Base-by-base conservation (phyloP, 495 filamentous ascomycete genomes). In the Neurospora terricola region DNA sequence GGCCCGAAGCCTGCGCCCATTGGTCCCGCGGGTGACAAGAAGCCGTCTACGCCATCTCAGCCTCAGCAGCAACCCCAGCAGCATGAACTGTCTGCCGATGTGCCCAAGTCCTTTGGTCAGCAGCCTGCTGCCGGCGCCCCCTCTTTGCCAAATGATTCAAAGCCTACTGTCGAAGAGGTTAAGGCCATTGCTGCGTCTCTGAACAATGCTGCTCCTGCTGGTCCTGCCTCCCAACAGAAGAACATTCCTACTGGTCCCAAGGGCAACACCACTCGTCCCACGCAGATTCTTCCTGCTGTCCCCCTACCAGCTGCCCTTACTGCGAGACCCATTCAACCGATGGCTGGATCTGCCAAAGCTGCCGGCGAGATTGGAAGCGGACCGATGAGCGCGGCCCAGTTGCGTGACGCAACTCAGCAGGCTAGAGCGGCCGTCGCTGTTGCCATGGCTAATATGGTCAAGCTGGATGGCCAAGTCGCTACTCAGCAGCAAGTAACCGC, bases 401-500 rank as follows among this genome's bases (percentile, higher is more conserved):
- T 87, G 71, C 88, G 88, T 69, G 92, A 94, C 80, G 93, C 93
- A 4, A 95, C 93, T 7, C 90, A 91, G 76, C 92, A 91, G 45
- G 94, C 94, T 8, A 91, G 90, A 48, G 92, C 91, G 68, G 94
- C 94, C 38, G 94, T 97, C 69, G 94, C 93, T 43, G 91, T 91
- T 9, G 94, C 94, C 4, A 96, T 97, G 93, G 93, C 93, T 14
- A 93, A 95, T 76, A 82, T 97, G 14, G 78, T 77, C 16, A 72
- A 75, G 73, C 12, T 79, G 36, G 75, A 78, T 36, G 82, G 87
- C 12, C 85, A 88, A n/a, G 82, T 86, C 70, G 78, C 82, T 36
- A 79, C 81, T 54, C 83, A 83, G 74, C 87, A 87, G 74, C 77
- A 82, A 14, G 76, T 74, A 12, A 81, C 83, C 39, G 79, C 80